Base-by-base conservation (phyloP, 257 asterid genomes). In the Scutellaria barbata region DNA sequence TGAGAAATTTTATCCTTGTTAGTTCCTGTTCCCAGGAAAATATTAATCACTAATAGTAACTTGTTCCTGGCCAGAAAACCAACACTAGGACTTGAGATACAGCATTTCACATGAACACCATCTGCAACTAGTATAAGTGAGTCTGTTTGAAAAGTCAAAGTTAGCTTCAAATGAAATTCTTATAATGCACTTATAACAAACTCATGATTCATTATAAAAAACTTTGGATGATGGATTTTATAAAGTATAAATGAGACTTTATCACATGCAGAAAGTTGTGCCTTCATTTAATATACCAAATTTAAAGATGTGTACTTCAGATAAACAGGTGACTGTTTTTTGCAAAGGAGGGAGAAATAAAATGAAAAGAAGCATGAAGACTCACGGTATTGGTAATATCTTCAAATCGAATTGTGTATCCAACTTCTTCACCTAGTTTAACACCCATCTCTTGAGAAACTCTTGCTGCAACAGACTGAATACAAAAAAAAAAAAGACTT, bases 391-490 rank as follows among this genome's bases (percentile, higher is more conserved):
- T 82, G 7, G 98, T 86, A 72, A 88, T 53, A 84, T 95, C 96
- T 89, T 95, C 98, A 83, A 95, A 95, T 59, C 99, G 92, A 74
- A 95, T 95, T 50, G 95, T 88, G 80, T 92, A 95, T 65, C 99
- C 99, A 79, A 92, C 98, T 83, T 89, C 98, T 52, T 89, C 96
- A 8, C 99, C 98, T 64, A 95, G 87, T 68, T 85, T 89, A 67
- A 86, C 96, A 56, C 91, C 95, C 95, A 95, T 88, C 88, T 95
- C 99, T 77, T 95, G 95, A 37, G 98, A 87, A 66, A 95, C 96
- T 80, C 98, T 86, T 30, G 95, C 75, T 51, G 99, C 86, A 70
- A 92, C 98, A 57, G 87, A 78, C 99, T 94, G 85, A 69, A 80
- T 16, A 62, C 48, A 54, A 61, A 70, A 66, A 25, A 71, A 79